A percentile compares a stretch with the other conserved stretches of the same genome.
Conservation (phyloP, 768 basidiomycete genomes). For the Tulasnella sp. region DNA sequence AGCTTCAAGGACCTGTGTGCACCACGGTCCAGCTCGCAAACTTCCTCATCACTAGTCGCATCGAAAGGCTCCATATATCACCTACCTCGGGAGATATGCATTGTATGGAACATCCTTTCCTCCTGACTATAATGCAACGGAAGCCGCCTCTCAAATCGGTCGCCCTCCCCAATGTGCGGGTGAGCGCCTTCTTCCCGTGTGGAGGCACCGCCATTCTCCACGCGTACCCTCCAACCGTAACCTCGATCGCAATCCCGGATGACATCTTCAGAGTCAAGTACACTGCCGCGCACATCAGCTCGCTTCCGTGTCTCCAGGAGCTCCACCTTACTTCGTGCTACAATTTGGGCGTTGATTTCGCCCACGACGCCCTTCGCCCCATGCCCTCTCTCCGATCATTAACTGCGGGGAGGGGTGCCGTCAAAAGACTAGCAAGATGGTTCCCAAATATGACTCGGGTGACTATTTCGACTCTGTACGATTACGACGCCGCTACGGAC, state of each 20-base stretch:
- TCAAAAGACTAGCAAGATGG: background rate
- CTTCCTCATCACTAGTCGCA: background rate
- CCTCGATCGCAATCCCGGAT: background rate
- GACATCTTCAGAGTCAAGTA: background rate
- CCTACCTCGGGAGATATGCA: background rate
- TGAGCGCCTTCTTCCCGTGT: background rate
- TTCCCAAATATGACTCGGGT: background rate
- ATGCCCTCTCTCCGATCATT: constrained; percentile 3
- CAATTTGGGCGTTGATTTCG: background rate
- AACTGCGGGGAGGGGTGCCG: background rate
- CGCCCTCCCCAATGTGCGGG: constrained; percentile 3
- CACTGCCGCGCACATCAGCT: background rate
- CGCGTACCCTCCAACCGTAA: background rate
- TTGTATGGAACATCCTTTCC: background rate
- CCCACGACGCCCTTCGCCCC: background rate
- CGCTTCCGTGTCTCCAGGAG: background rate
- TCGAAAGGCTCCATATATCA: constrained; percentile 4
- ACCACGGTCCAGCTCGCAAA: background rate
- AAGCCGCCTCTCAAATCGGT: background rate
- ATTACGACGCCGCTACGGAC: constrained; percentile 11
- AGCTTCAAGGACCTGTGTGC: background rate
- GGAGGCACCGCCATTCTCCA: background rate
- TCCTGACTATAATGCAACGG: background rate
- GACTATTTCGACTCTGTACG: background rate
- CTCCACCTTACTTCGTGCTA: background rate